Conservation (phyloP, 345 rosid species). For the Gossypium australe region DNA sequence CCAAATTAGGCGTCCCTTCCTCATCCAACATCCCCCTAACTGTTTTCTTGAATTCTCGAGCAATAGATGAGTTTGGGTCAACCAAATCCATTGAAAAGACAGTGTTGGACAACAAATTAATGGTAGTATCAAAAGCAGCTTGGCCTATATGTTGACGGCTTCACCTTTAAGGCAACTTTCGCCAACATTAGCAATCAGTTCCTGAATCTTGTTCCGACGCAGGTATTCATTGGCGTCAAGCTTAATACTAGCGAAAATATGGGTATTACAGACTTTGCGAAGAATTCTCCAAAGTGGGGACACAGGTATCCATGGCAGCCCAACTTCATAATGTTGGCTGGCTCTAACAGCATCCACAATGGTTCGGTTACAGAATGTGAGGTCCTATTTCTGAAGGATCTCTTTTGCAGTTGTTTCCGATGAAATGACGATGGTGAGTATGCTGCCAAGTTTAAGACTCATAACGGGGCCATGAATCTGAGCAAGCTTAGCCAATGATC, state of each 20-base stretch:
- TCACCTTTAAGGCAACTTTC: conserved; percentile 20
- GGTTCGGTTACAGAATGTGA: conserved; percentile 24
- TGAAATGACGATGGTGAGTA: conserved; percentile 36
- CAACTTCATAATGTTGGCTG: conserved; percentile 22
- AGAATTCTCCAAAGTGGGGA: conserved; percentile 37
- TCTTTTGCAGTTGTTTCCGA: conserved; percentile 35
- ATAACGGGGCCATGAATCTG: conserved; percentile 35
- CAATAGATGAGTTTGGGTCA: conserved; percentile 14
- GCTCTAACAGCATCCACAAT: conserved; percentile 30
- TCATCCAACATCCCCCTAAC: conserved; percentile 30
- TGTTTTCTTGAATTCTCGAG: conserved; percentile 25
- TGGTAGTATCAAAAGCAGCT: conserved; percentile 30
- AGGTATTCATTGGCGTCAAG: conserved; percentile 30
- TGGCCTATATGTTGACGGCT: conserved; percentile 37
- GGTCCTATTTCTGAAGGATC: conserved; percentile 39
- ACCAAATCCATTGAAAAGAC: conserved; percentile 42
- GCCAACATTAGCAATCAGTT: conserved; percentile 22
- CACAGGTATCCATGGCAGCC: conserved; percentile 35
- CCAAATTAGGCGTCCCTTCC: conserved; percentile 35
- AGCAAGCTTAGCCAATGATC: conserved; percentile 33
- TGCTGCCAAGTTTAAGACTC: conserved; percentile 35
- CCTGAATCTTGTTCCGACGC: conserved; percentile 23
- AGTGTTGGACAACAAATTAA: conserved; percentile 38
- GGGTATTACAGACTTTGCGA: conserved; percentile 29
- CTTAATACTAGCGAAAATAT: conserved; percentile 30